phyloP scores from a whole-genome alignment of 768 basidiomycete species.

The Kwoniella newhampshirensis region DNA sequence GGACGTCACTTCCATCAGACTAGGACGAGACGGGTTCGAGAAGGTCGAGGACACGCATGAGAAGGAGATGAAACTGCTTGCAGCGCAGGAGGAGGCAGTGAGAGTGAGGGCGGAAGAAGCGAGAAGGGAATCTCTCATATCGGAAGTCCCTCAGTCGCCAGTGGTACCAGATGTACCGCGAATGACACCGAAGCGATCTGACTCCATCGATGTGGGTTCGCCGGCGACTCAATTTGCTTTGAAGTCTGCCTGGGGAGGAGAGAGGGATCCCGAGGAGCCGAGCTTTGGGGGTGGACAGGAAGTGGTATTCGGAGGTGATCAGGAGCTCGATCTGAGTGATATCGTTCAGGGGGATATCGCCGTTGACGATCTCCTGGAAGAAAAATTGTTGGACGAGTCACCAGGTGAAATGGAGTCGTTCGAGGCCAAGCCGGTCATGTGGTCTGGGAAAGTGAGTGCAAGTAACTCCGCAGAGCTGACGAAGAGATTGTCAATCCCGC shows the following conservation, averaged over 20 bases:
- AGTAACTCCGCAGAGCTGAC: neutral
- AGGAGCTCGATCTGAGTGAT: constrained; percentile 43
- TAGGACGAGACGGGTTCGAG: constrained; percentile 46
- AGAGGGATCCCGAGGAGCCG: constrained; percentile 13
- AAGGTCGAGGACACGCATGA: constrained; percentile 30
- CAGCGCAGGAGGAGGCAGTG: constrained; percentile 18
- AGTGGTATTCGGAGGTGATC: constrained; percentile 17
- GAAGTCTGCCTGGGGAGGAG: constrained; percentile 36
- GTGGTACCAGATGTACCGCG: constrained; percentile 4
- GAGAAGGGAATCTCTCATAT: constrained; percentile 4
- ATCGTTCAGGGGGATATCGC: constrained; percentile 22
- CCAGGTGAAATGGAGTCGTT: constrained; percentile 25
- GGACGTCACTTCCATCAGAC: constrained; percentile 23
- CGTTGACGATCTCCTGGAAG: constrained; percentile 13
- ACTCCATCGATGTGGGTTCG: constrained; percentile 14
- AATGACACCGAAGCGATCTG: constrained; percentile 8
- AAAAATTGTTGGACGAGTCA: neutral
- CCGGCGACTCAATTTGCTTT: constrained; percentile 22
- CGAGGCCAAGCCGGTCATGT: constrained; percentile 32
- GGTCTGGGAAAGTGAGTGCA: constrained; percentile 42
- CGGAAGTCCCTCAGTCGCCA: constrained; percentile 11
- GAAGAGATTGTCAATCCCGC: constrained; percentile 41
- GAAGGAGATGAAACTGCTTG: constrained; percentile 27
- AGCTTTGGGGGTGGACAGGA: too few relatives aligned
- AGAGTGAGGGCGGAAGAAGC: constrained; percentile 14